These are phyloP conservation scores for Saururus chinensis DNA, from an alignment of 164 flowering plant genomes.

Conservation along the genomic window DNA sequence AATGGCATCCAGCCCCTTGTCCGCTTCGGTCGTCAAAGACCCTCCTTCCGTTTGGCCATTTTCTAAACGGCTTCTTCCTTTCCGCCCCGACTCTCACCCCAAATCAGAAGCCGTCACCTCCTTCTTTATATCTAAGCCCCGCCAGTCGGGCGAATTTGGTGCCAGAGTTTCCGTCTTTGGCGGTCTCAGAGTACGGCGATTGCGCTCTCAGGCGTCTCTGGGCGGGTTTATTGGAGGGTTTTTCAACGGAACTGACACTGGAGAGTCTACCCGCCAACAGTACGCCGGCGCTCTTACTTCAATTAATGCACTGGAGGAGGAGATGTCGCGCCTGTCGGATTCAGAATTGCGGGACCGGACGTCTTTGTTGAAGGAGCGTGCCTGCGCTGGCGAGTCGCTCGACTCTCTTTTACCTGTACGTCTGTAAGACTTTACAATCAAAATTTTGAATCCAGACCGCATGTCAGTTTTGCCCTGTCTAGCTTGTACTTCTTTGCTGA, in stretches of 20 bases:
- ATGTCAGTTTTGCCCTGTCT: no score
- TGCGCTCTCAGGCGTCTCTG: constrained; percentile 21
- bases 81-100: no score
- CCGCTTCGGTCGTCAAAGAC: no score
- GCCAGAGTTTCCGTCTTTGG: constrained; percentile 10
- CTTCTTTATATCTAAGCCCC: constrained; percentile 7
- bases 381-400: constrained; percentile 53
- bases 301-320: constrained; percentile 52
- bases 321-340: constrained; percentile 52
- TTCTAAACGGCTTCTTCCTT: no score
- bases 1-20: no score
- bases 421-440: no score
- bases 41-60: no score
- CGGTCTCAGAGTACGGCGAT: constrained; percentile 7
- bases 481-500: no score
- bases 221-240: constrained; percentile 71
- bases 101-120: no score
- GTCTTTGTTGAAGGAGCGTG: constrained; percentile 44
- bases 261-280: constrained; percentile 69
- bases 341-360: constrained; percentile 63
- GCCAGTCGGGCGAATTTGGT: constrained; percentile 2
- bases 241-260: constrained; percentile 72
- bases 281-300: constrained; percentile 39
- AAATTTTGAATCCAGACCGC: neutral
- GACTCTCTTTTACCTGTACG: constrained; percentile 85